Base-by-base conservation (phyloP, 805 yeast genomes). In the Metschnikowia lachancei region DNA sequence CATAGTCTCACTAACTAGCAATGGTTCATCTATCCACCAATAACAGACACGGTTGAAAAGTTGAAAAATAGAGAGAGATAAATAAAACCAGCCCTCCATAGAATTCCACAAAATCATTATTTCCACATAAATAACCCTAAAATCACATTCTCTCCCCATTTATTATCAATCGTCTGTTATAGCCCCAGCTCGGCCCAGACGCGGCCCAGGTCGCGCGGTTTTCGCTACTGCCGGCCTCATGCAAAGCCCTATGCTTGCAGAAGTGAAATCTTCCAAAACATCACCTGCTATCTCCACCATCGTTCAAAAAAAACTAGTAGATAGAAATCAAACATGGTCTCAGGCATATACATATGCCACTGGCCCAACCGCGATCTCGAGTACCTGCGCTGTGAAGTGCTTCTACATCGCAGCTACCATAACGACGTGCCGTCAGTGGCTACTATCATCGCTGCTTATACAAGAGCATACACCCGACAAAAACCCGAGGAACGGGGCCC, bases 311-410 rank as follows among this genome's bases (percentile, higher is more conserved):
- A 22, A 8, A 29, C 33, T 32, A 19, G 7, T 14, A 31, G 17
- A 29, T 9, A 2, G 26, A 22, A 17, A n/a, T 17, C 3, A 5
- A 14, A 35, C 26, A 69, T 70, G 75, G 67, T 69, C 26, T 64
- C 72, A 8, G 73, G 69, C 19, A 51, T 71, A 12, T 70, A 64
- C 52, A 60, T 72, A 20, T 60, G 71, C 39, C 64, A 67, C 49
- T 57, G 69, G 57, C 68, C 73, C 8, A 63, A 66, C 30, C 38
- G 57, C 17, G 63, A 59, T 20, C 46, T 56, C 28, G 49, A 44
- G 32, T 55, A 46, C 36, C 54, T 50, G 54, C 55, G 51, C 18
- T 65, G 70, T 49, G 68, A 67, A 44, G 49, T 67, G 16, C 60
- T 71, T 26, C 53, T 71, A 38, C 62, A 67, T 49, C 63, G 75